phyloP scores from a whole-genome alignment of 2,329 filamentous ascomycete genomes.

The Cephalotrichum gorgonifer region DNA sequence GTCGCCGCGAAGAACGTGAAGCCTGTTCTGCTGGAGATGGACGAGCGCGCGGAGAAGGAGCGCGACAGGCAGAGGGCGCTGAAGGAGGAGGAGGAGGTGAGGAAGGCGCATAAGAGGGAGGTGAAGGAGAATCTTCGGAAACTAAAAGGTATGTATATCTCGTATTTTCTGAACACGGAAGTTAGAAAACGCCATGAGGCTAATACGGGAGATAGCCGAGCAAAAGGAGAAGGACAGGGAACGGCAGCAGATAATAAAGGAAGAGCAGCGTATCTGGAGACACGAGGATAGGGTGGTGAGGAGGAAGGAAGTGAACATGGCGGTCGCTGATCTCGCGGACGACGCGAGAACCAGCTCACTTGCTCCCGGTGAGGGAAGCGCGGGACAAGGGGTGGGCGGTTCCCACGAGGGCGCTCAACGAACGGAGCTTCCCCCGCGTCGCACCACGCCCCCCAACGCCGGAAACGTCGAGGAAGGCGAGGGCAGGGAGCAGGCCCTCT shows the following conservation, averaged over 20 bases:
- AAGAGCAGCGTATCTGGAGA: constrained; percentile 1
- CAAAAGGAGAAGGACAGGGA: constrained; percentile 35
- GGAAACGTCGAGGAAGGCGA: not conserved
- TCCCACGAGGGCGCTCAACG: not conserved
- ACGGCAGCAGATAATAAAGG: constrained; percentile 38
- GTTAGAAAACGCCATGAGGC: not conserved
- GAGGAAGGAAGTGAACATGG: not conserved
- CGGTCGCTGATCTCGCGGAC: too few relatives aligned
- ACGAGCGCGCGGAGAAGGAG: constrained; percentile 64
- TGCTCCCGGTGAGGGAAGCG: too few relatives aligned
- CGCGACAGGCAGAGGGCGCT: constrained; percentile 55
- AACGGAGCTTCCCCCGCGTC: not conserved
- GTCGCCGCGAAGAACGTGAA: constrained; percentile 70
- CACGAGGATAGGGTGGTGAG: not conserved
- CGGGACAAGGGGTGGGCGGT: too few relatives aligned
- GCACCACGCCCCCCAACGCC: not conserved
- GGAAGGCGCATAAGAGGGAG: constrained; percentile 31
- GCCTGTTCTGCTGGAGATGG: constrained; percentile 77
- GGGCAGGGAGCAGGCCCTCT: not conserved
- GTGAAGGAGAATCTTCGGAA: constrained; percentile 41
- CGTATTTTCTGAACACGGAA: not conserved
- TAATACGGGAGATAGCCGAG: constrained; percentile 25
- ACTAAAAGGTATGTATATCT: constrained; percentile 45
- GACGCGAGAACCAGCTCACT: too few relatives aligned
- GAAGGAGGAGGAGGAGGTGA: constrained; percentile 53